A percentile compares a stretch with the other conserved stretches of the same genome.
phyloP scores from a whole-genome alignment of 2,329 filamentous ascomycete species.

The Phoma sp. region DNA sequence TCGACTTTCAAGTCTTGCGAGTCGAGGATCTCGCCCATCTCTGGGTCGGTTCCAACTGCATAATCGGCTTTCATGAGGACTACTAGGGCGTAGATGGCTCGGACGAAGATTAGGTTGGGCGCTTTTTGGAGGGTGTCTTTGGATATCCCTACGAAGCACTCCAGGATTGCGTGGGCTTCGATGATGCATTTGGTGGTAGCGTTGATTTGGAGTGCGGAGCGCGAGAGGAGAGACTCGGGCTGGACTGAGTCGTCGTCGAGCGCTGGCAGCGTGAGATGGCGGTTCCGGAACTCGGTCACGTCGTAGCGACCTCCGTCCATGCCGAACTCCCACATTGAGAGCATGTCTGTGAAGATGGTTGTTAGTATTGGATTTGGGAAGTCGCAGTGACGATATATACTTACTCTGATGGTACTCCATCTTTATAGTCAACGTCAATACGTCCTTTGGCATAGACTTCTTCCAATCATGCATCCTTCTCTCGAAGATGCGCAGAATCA shows the following conservation, averaged over 20 bases:
- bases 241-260: slow-evolving; percentile 42
- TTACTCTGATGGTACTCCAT: slow-evolving; percentile 39
- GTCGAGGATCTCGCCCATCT: slow-evolving; percentile 43
- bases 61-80: slow-evolving; percentile 45
- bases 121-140: slow-evolving; percentile 31
- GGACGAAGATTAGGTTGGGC: slow-evolving; percentile 40
- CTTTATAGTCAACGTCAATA: slow-evolving; percentile 36
- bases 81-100: slow-evolving; percentile 41
- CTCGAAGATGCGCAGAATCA: slow-evolving; percentile 45
- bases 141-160: slow-evolving; percentile 34
- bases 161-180: slow-evolving; percentile 40
- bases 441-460: slow-evolving; percentile 37
- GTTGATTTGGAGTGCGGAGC: slow-evolving; percentile 44
- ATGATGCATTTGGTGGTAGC: slow-evolving; percentile 44
- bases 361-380: background rate
- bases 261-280: slow-evolving; percentile 41
- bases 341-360: slow-evolving; percentile 22
- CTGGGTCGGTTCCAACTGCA: slow-evolving; percentile 40
- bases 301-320: slow-evolving; percentile 48
- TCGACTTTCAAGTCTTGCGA: slow-evolving; percentile 40
- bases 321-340: slow-evolving; percentile 47
- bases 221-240: slow-evolving; percentile 41
- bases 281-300: slow-evolving; percentile 43
- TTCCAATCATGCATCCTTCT: slow-evolving; percentile 46
- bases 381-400: background rate